Conservation (phyloP, 306 rosid genomes). For the Citrullus colocynthis region DNA sequence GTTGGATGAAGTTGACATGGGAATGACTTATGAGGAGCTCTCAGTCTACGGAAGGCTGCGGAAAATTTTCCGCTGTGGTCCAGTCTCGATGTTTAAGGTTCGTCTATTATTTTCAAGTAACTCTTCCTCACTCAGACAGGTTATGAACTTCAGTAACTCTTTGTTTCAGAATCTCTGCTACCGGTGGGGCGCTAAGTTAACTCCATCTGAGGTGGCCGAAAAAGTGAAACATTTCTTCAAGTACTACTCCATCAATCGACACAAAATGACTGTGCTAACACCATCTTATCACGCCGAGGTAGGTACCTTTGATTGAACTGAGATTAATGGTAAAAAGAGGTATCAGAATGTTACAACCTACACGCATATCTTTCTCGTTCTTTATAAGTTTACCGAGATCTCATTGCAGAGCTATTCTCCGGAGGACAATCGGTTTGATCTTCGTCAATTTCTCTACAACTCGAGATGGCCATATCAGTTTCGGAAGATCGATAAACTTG, state of each 20-base stretch:
- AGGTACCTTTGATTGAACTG: conserved; percentile 25
- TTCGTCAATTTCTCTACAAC: conserved; percentile 78
- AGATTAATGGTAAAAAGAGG: background rate
- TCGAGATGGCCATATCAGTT: conserved; percentile 92
- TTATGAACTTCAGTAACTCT: background rate
- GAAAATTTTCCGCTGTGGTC: conserved; percentile 83
- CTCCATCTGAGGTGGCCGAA: conserved; percentile 82
- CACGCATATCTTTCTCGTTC: background rate
- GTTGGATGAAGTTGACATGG: conserved; percentile 98
- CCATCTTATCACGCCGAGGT: conserved; percentile 99
- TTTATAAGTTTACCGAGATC: background rate
- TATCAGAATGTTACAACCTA: background rate
- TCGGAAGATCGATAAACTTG: conserved; percentile 74
- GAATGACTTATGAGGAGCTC: conserved; percentile 93
- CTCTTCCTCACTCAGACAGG: background rate
- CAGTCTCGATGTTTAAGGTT: conserved; percentile 93
- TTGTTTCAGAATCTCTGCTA: conserved; percentile 66
- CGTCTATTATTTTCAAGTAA: background rate
- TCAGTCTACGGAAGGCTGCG: conserved; percentile 83
- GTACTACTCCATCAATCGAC: conserved; percentile 86
- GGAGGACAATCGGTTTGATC: conserved; percentile 85
- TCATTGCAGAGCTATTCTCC: conserved; percentile 83
- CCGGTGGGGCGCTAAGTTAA: conserved; percentile 69
- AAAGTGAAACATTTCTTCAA: conserved; percentile 92
- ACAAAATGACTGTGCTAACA: conserved; percentile 81